Percentiles rank a stretch among this genome's conserved stretches.
Conservation (phyloP, 106 monocot genomes). For the Phalaenopsis aphrodite region DNA sequence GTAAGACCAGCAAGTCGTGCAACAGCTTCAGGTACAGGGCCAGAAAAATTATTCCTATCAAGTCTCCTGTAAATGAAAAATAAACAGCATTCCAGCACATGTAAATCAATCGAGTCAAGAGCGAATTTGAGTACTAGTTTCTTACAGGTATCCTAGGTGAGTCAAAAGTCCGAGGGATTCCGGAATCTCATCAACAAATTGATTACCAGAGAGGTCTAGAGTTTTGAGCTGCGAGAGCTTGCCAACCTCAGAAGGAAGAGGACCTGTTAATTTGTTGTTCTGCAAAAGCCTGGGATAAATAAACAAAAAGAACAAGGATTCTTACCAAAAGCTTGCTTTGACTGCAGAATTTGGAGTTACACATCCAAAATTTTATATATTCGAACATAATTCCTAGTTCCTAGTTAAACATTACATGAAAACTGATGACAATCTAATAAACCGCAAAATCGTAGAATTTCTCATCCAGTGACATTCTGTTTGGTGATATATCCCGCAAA, state of each 20-base stretch:
- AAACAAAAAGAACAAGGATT: neutral
- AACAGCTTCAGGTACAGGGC: slow-evolving; percentile 70
- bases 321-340: no score
- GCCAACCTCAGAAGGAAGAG: slow-evolving; percentile 72
- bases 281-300: slow-evolving; percentile 58
- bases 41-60: slow-evolving; percentile 80
- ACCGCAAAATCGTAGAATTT: no score
- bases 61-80: slow-evolving; percentile 49
- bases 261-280: slow-evolving; percentile 72
- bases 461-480: no score
- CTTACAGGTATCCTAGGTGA: slow-evolving; percentile 73
- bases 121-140: neutral
- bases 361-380: no score
- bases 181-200: slow-evolving; percentile 79
- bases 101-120: neutral
- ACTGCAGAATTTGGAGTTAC: no score
- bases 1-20: slow-evolving; percentile 72
- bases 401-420: no score
- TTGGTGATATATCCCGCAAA: no score
- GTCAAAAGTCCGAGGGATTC: slow-evolving; percentile 59
- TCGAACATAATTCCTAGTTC: no score
- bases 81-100: neutral
- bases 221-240: slow-evolving; percentile 62
- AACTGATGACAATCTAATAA: no score
- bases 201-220: slow-evolving; percentile 83